Evolutionary conservation across 345 rosid species (phyloP).

Genomic region (Corymbia maculata): DNA sequence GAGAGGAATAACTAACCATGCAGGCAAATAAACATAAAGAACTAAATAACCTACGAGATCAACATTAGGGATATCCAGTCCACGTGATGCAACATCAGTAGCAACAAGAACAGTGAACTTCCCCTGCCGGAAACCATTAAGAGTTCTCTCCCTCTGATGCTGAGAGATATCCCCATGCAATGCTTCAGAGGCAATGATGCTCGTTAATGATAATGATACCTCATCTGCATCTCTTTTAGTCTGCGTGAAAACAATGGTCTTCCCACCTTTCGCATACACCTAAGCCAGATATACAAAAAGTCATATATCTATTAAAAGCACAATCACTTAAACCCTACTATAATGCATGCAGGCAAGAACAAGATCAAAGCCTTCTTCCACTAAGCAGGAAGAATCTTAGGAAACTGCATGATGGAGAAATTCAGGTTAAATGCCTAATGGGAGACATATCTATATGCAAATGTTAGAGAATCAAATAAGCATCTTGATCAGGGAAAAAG

Average conservation of each 20-base stretch:
- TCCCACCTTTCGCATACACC: conserved; percentile 98
- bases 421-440: not conserved
- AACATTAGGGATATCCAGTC: conserved; percentile 96
- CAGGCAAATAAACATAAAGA: not conserved
- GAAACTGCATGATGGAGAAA: not conserved
- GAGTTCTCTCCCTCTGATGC: conserved; percentile 98
- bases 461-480: not conserved
- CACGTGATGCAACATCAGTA: conserved; percentile 96
- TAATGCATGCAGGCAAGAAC: not conserved
- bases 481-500: not conserved
- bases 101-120: conserved; percentile 97
- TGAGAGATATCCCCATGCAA: conserved; percentile 98
- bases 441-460: not conserved
- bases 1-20: not conserved
- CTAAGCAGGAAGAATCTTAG: not conserved
- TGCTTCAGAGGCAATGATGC: conserved; percentile 88
- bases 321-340: not conserved
- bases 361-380: not conserved
- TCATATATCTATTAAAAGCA: not conserved
- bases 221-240: conserved; percentile 97
- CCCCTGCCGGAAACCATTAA: conserved; percentile 89
- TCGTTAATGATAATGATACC: conserved; percentile 71
- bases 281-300: conserved; percentile 5
- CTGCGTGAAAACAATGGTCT: conserved; percentile 94
- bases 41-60: conserved; percentile 55